Conservation (phyloP, 768 basidiomycete species). For the Boletus sp. region DNA sequence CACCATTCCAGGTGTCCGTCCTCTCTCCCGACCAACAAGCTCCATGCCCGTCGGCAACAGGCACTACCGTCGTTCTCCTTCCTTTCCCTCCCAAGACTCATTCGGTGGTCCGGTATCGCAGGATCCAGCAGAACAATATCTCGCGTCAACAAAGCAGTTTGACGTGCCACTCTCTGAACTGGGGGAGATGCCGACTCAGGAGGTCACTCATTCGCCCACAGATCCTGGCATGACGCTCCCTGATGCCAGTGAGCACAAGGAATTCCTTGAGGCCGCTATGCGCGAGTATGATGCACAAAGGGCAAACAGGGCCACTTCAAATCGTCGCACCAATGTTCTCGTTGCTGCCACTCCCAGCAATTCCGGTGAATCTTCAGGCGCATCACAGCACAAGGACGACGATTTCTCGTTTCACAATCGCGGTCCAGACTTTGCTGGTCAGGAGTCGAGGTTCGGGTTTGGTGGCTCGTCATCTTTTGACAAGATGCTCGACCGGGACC, state of each 20-base stretch:
- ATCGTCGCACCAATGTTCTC: conserved; percentile 31
- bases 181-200: conserved; percentile 33
- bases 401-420: conserved; percentile 11
- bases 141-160: conserved; percentile 50
- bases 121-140: conserved; percentile 45
- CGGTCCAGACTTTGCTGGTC: conserved; percentile 15
- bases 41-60: conserved; percentile 24
- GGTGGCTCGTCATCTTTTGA: conserved; percentile 43
- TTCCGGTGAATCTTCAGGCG: conserved; percentile 33
- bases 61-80: conserved; percentile 34
- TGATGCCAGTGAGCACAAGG: conserved; percentile 37
- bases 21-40: conserved; percentile 17
- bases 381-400: conserved; percentile 14
- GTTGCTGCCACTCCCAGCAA: conserved; percentile 53
- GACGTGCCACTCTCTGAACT: conserved; percentile 59
- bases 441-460: conserved; percentile 35
- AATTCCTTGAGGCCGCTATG: conserved; percentile 23
- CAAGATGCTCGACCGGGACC: conserved; percentile 36
- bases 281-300: conserved; percentile 26
- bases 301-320: conserved; percentile 11
- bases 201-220: conserved; percentile 28
- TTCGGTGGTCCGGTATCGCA: conserved; percentile 54
- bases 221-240: conserved; percentile 54
- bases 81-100: conserved; percentile 56
- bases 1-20: conserved; percentile 11